phyloP scores from a whole-genome alignment of 177 flowering plant species.

The Tripterygium wilfordii region DNA sequence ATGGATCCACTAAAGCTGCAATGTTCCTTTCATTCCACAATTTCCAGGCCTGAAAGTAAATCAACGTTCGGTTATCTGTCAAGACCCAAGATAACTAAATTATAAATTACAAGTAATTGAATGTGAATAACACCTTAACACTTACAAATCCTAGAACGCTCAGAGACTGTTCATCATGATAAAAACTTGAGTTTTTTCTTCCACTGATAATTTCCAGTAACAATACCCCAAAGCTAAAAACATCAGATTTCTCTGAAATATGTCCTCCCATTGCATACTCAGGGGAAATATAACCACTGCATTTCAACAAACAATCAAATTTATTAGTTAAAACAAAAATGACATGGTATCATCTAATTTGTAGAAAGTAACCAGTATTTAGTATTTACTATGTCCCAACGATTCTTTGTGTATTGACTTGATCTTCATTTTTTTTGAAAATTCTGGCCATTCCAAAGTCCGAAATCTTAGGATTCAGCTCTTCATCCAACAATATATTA shows the following conservation, averaged over 20 bases:
- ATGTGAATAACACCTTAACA: no score
- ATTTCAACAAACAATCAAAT: neutral
- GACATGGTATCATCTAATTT: neutral
- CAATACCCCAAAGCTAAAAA: neutral
- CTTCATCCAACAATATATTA: neutral
- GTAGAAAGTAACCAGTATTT: neutral
- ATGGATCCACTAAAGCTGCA: neutral
- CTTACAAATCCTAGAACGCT: neutral
- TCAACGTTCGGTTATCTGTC: no score
- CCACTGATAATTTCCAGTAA: neutral
- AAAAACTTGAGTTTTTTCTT: neutral
- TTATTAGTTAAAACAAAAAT: no score
- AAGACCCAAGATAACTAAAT: no score
- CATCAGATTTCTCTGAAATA: neutral
- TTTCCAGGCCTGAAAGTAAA: neutral
- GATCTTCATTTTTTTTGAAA: neutral
- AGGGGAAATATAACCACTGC: conserved; percentile 1
- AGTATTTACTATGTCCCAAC: no score
- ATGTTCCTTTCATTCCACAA: neutral
- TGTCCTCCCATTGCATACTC: neutral
- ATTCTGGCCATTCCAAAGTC: neutral
- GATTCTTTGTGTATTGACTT: neutral
- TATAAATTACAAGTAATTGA: no score
- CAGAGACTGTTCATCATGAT: neutral
- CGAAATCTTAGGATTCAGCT: neutral